Percentiles rank a stretch among this genome's conserved stretches.
These are phyloP conservation scores for Trypanosoma cruzi DNA, from an alignment of 208 protist species.

Conservation along the genomic window DNA sequence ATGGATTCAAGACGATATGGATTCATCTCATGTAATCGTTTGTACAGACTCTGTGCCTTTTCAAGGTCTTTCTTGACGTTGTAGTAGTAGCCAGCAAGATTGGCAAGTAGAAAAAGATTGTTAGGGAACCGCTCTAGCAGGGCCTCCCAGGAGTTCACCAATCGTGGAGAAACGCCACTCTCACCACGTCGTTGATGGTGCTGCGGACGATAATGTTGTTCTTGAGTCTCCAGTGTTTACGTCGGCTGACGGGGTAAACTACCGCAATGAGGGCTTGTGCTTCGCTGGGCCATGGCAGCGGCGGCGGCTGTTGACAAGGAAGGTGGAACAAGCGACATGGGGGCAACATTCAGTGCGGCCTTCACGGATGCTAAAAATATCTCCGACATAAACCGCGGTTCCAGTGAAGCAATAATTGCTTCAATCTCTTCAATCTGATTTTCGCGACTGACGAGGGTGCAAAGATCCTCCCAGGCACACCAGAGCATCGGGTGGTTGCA, in stretches of 20 bases:
- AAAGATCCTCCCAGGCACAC: slow-evolving; percentile 84
- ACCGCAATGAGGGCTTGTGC: slow-evolving; percentile 15
- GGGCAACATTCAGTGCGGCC: slow-evolving; percentile 61
- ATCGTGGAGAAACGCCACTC: slow-evolving; percentile 1
- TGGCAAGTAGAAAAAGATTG: slow-evolving; percentile 69
- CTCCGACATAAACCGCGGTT: slow-evolving; percentile 64
- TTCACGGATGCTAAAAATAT: slow-evolving; percentile 70
- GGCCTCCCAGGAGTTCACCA: slow-evolving; percentile 64
- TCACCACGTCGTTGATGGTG: neutral
- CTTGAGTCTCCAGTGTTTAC: neutral
- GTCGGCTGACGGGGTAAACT: slow-evolving; percentile 3
- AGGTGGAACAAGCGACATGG: slow-evolving; percentile 33
- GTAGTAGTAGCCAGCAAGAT: slow-evolving; percentile 86
- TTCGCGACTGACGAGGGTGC: slow-evolving; percentile 63
- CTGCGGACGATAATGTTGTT: neutral
- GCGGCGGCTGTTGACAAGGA: neutral
- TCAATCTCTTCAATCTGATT: slow-evolving; percentile 73
- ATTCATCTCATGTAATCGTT: slow-evolving; percentile 76
- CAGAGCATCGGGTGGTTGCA: slow-evolving; percentile 73
- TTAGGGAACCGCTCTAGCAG: slow-evolving; percentile 65
- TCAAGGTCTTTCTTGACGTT: slow-evolving; percentile 90
- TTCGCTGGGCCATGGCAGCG: neutral
- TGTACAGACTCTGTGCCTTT: slow-evolving; percentile 84
- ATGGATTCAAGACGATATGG: slow-evolving; percentile 93
- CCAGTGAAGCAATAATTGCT: slow-evolving; percentile 19